Conservation (phyloP, 1,284 basidiomycete genomes). For the Ceratobasidium sp. region DNA sequence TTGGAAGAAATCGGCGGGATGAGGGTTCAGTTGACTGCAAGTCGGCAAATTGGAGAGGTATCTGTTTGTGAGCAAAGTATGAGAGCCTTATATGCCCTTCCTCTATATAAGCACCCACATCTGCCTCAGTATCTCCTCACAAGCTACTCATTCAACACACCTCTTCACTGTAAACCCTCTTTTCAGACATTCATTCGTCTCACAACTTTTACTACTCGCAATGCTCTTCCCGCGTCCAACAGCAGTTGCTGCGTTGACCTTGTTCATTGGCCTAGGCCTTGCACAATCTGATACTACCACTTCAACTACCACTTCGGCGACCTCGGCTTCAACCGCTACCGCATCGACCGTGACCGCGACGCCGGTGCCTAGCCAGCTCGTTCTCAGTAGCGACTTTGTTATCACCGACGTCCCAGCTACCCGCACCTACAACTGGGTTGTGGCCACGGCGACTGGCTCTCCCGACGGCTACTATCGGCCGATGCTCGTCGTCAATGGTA, state of each 20-base stretch:
- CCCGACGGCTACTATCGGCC: conserved; percentile 46
- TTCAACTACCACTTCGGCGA: background rate
- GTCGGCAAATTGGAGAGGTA: background rate
- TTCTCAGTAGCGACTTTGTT: conserved; percentile 20
- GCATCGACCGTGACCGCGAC: background rate
- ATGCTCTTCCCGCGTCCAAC: conserved; percentile 22
- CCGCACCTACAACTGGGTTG: conserved; percentile 29
- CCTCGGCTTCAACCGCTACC: background rate
- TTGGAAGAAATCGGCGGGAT: background rate
- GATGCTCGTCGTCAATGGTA: conserved; percentile 49
- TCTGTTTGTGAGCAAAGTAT: background rate
- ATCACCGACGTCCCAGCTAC: conserved; percentile 26
- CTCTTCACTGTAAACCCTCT: background rate
- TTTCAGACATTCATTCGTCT: background rate
- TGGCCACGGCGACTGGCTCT: conserved; percentile 20
- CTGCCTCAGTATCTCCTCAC: background rate
- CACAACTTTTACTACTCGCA: background rate
- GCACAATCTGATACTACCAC: conserved; percentile 9
- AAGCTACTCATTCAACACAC: background rate
- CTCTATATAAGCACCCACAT: background rate
- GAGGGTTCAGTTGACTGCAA: background rate
- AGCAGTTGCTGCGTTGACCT: conserved; percentile 4
- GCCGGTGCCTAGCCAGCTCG: conserved; percentile 2
- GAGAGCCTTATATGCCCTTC: background rate
- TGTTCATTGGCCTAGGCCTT: background rate